Percentiles rank a stretch among this genome's conserved stretches.
These are phyloP conservation scores for Spinacia oleracea DNA, from an alignment of 179 eudicot species.

Conservation along the genomic window DNA sequence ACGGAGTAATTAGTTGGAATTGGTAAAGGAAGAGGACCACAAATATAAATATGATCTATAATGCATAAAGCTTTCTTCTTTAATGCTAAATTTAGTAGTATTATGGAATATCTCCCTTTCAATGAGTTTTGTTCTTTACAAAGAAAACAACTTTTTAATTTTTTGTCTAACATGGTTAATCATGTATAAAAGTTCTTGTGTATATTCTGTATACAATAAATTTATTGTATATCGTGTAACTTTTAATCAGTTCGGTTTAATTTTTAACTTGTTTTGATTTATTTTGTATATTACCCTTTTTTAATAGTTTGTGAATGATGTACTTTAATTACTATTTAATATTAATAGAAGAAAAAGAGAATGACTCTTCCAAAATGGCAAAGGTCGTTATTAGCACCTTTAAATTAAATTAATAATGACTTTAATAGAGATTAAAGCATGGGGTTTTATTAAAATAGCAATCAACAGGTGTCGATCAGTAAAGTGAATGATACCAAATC, in stretches of 20 bases:
- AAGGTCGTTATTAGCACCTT: conserved; percentile 17
- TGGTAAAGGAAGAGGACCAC: conserved; percentile 1
- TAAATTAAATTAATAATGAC: not conserved
- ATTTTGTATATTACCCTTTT: too few species aligned
- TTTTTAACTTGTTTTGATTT: too few species aligned
- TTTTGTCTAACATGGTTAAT: not conserved
- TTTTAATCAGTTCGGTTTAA: too few species aligned
- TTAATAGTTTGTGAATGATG: too few species aligned
- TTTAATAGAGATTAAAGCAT: conserved; percentile 16
- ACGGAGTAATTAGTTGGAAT: not conserved
- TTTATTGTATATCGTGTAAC: too few species aligned
- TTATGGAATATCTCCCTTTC: not conserved
- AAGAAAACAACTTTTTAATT: not conserved
- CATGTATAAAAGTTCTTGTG: too few species aligned
- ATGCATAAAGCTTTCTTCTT: not conserved
- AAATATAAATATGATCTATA: not conserved
- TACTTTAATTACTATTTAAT: too few species aligned
- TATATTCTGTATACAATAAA: too few species aligned
- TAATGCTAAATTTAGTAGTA: not conserved
- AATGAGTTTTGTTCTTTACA: not conserved
- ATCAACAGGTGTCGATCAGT: conserved; percentile 34
- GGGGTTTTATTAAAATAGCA: not conserved
- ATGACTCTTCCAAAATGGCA: conserved; percentile 20
- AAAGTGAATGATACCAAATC: conserved; percentile 38
- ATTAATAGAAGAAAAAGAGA: not conserved